A percentile compares a stretch with the other conserved stretches of the same genome.
These are phyloP conservation scores for Fusarium coffeatum DNA, from an alignment of 2,329 filamentous ascomycete species.

Conservation along the genomic window DNA sequence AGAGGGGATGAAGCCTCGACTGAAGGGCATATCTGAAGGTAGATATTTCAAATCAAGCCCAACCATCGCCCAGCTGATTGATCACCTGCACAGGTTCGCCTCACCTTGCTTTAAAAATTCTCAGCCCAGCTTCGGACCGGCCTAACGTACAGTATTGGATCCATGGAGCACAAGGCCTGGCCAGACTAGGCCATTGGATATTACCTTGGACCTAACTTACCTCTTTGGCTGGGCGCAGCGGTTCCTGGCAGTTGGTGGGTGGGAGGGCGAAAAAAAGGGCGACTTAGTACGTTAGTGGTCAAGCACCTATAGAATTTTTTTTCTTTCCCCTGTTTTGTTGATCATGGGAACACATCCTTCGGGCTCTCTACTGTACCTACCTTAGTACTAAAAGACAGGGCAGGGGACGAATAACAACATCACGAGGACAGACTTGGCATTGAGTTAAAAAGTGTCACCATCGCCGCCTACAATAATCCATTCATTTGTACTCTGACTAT, in stretches of 20 bases:
- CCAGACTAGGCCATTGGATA: conserved; percentile 19
- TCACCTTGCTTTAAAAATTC: neutral
- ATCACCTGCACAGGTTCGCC: neutral
- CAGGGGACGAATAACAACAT: conserved; percentile 34
- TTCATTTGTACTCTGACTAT: neutral
- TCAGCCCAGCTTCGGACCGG: conserved; percentile 19
- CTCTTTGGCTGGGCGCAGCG: conserved; percentile 10
- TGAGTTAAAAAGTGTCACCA: conserved; percentile 34
- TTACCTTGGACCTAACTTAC: neutral
- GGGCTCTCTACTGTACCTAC: neutral
- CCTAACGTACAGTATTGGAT: conserved; percentile 11
- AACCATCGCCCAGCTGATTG: neutral
- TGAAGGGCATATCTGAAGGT: neutral
- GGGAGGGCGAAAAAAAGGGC: conserved; percentile 8
- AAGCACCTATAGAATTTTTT: conserved; percentile 26
- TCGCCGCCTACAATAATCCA: conserved; percentile 7
- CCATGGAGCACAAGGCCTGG: conserved; percentile 12
- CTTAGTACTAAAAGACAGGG: neutral
- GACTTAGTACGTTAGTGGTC: conserved; percentile 20
- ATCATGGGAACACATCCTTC: conserved; percentile 39
- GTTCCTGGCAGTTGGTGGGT: conserved; percentile 15
- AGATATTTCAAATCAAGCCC: neutral
- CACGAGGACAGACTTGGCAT: conserved; percentile 37
- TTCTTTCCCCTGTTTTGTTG: conserved; percentile 29
- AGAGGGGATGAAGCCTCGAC: neutral